Base-by-base conservation (phyloP, 345 rosid genomes). In the Jatropha curcas region DNA sequence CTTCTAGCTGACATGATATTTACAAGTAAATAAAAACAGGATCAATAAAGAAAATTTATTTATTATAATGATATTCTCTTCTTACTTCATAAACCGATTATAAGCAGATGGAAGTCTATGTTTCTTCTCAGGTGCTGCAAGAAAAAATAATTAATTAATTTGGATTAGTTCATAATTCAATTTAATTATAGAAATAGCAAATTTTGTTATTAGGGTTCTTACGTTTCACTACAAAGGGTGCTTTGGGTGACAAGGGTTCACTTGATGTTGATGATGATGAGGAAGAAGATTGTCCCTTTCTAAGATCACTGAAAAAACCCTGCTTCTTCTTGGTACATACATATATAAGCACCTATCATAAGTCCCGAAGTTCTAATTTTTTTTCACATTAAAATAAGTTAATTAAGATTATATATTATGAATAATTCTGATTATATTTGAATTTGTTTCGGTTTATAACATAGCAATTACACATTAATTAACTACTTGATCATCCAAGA, bases 41-140 rank as follows among this genome's bases (percentile, higher is more conserved):
- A n/a, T n/a, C n/a, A 41, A 39, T 5, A 39, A 2, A 7, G 1
- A 37, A 37, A 41, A 7, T 41, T 7, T 41, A 0, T 8, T 7
- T 41, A 48, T 48, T 48, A 48, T 8, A 55, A 34, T 64, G 39
- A 9, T n/a, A 3, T 33, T 16, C 25, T 55, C 24, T 11, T 20
- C 87, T 80, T 87, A 95, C 99, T 88, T 93, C 98, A 93, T 95
- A 84, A 95, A 95, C 51, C 99, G 88, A 71, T 95, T 95, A 83
- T 95, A 95, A 67, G 99, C 97, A 50, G 99, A 95, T 71, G 99
- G 99, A 71, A 95, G 99, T 71, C 97, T 85, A 85, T 95, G 99
- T 76, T 95, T 95, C 94, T 93, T 95, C 90, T 93, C 97, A 14
- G 98, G 99, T 60, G 98, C 99, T 95, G 83, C 77, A 71, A 57